Percentiles rank a stretch among this genome's conserved stretches.
These are phyloP conservation scores for Cajanus cajan DNA, from an alignment of 306 rosid species.

Conservation along the genomic window DNA sequence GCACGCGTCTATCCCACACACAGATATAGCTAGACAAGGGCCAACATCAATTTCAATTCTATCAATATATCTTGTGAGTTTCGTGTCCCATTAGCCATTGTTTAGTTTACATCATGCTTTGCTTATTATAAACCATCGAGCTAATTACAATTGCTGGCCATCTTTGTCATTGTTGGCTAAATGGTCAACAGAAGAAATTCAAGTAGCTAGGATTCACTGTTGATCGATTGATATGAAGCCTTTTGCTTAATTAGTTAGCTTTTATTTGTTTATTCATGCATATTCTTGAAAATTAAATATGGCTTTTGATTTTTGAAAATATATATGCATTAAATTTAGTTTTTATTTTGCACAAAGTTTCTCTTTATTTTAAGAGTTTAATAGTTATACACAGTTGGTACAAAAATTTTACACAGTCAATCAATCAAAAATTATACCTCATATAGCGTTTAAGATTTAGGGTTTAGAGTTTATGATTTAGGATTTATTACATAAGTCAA, in stretches of 20 bases:
- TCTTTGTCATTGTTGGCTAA: constrained; percentile 15
- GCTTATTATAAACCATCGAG: background rate
- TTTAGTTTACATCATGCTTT: background rate
- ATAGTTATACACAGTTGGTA: no score
- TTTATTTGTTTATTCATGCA: background rate
- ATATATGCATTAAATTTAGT: background rate
- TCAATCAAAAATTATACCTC: no score
- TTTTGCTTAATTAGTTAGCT: background rate
- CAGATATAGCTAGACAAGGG: background rate
- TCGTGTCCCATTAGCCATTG: background rate
- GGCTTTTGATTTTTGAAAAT: background rate
- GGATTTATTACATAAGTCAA: no score
- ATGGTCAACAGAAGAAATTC: background rate
- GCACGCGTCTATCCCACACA: background rate
- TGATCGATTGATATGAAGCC: background rate
- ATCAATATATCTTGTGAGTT: background rate
- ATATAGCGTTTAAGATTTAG: no score
- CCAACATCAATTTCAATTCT: background rate
- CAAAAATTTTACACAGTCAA: no score
- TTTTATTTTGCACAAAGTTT: background rate
- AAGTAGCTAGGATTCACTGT: background rate
- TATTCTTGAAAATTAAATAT: background rate
- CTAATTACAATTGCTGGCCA: constrained; percentile 12
- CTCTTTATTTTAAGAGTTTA: no score
- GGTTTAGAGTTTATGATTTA: no score